phyloP scores from a whole-genome alignment of 2,329 filamentous ascomycete genomes.

The Penicillium concentricum region DNA sequence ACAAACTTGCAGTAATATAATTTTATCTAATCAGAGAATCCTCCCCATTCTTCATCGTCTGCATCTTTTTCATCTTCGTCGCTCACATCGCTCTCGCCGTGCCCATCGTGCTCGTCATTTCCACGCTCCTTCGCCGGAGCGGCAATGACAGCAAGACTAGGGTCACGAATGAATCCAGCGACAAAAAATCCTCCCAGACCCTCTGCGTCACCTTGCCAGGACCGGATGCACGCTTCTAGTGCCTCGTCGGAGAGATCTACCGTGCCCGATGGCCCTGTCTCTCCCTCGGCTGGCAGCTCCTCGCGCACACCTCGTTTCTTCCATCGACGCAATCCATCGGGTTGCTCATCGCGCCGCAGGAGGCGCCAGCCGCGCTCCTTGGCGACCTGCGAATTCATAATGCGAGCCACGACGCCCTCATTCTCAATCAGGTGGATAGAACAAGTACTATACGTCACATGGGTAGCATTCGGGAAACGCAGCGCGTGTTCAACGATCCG shows the following conservation, averaged over 20 bases:
- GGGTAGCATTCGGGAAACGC: constrained; percentile 69
- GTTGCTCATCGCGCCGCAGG: constrained; percentile 69
- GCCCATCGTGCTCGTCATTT: constrained; percentile 20
- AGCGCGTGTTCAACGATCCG: constrained; percentile 81
- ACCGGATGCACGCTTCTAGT: constrained; percentile 73
- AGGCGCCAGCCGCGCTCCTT: constrained; percentile 71
- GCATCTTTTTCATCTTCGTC: constrained; percentile 16
- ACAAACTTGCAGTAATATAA: not conserved
- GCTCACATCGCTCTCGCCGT: constrained; percentile 4
- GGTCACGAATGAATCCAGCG: constrained; percentile 73
- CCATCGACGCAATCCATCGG: constrained; percentile 75
- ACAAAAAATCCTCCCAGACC: constrained; percentile 97
- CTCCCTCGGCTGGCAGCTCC: constrained; percentile 28
- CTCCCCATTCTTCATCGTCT: constrained; percentile 46
- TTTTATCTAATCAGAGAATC: constrained; percentile 41
- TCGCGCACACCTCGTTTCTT: constrained; percentile 60
- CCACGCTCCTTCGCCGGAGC: not conserved
- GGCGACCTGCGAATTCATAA: constrained; percentile 67
- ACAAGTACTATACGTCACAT: constrained; percentile 91
- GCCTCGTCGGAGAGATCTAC: constrained; percentile 49
- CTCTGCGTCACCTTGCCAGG: constrained; percentile 74
- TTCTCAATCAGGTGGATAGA: constrained; percentile 87
- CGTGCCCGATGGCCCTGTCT: constrained; percentile 4
- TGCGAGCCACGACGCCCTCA: constrained; percentile 74
- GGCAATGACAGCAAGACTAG: constrained; percentile 31